Evolutionary conservation across 768 basidiomycete species (phyloP).

Genomic region (Myochromella boudieri): DNA sequence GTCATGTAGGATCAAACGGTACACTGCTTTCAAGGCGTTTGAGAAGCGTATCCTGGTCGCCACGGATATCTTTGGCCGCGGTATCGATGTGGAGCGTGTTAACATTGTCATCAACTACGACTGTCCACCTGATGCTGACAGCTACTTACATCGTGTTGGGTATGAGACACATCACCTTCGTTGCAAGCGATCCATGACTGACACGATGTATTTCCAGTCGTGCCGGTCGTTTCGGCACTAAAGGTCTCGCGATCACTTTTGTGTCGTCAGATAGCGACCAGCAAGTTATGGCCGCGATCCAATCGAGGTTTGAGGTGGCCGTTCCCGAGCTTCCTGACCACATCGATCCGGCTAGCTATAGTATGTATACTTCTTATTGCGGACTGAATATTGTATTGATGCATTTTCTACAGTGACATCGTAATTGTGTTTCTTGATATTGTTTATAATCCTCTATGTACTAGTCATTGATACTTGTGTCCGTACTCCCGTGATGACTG

Average conservation of each 20-base stretch:
- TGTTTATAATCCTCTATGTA: constrained; percentile 13
- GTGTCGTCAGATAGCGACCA: constrained; percentile 91
- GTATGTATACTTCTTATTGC: constrained; percentile 47
- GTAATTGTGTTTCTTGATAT: constrained; percentile 13
- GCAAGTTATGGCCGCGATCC: constrained; percentile 93
- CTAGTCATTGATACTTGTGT: constrained; percentile 8
- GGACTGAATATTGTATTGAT: background rate
- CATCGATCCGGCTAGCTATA: constrained; percentile 94
- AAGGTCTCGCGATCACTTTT: constrained; percentile 97
- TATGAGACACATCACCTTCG: constrained; percentile 31
- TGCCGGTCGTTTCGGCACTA: constrained; percentile 98
- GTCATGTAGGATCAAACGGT: constrained; percentile 76
- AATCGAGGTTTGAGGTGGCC: constrained; percentile 95
- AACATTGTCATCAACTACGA: constrained; percentile 99
- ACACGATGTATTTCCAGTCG: constrained; percentile 50
- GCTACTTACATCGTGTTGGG: constrained; percentile 98
- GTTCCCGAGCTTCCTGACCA: constrained; percentile 93
- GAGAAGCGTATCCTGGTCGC: constrained; percentile 99
- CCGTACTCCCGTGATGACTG: too few species aligned
- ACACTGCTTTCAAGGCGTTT: constrained; percentile 98
- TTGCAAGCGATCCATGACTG: too few species aligned
- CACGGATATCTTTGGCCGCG: constrained; percentile 98
- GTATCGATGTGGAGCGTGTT: constrained; percentile 99
- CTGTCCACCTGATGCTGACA: constrained; percentile 95
- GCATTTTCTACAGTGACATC: constrained; percentile 22